Base-by-base conservation (phyloP, 768 basidiomycete genomes). In the Termitomyces sp. region DNA sequence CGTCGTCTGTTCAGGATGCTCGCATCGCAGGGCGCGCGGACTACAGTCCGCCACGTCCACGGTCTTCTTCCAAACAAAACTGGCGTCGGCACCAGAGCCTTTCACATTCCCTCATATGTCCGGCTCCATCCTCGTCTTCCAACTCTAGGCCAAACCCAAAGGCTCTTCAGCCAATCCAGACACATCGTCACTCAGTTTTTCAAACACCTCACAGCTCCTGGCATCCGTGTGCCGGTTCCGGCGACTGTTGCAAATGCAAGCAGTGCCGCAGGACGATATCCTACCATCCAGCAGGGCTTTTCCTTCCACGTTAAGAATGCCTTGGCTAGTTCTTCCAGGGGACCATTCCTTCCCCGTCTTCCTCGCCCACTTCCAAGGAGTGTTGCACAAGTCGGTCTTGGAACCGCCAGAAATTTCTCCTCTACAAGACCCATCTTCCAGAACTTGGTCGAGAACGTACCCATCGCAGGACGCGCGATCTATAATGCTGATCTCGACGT, bases 401-500 rank as follows among this genome's bases (percentile, higher is more conserved):
- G 89, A 37, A 79, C 82, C 0, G 88, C 86, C 0, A 76, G 91
- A 37, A 89, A 84, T 63, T 94, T 94, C 68, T 84, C 84, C 23
- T 81, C 84, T 3, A 79, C 77, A 11, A 82, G 86, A 2, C 87
- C 88, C 3, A 78, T 92, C 43, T 92, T 93, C 75, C 85, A 91
- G 67, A 85, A 88, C 66, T 68, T 94, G 41, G 83, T 83, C 2
- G 81, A 91, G 66, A 91, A 91, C 63, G 84, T 90, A 0, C 91
- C 92, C 7, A 71, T 94, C n/a, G 78, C 83, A 1, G 81, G 80
- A 9, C 80, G 92, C 27, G 85, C 91, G 3, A 73, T 92, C 42
- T 84, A 83, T 66, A 86, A 91, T 67, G 84, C 81, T 0, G 88
- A 91, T 65, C 81, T 83, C 77, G 84, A 91, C 41, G 32, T 84